Base-by-base conservation (phyloP, 2,329 filamentous ascomycete species). In the Neonectria punicea region DNA sequence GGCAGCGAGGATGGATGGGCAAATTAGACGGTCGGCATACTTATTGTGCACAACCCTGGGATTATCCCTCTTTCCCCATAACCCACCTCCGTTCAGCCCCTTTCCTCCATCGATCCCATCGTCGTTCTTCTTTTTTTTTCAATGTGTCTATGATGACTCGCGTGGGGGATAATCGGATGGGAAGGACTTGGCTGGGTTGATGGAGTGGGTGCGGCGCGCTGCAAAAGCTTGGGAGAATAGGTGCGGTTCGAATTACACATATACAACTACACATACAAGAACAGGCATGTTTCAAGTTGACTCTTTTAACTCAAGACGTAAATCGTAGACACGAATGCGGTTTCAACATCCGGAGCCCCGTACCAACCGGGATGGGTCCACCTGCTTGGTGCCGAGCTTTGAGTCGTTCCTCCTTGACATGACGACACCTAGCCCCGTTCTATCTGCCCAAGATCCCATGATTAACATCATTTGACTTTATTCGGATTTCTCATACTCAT, bases 191-290 rank as follows among this genome's bases (percentile, higher is more conserved):
- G 43, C 47, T 50, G 43, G 54, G 36, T 53, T 44, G 53, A 32
- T 51, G 47, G 53, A 53, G 59, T 22, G 28, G 55, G 43, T 46
- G 55, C 53, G 53, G 49, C 53, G 46, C 25, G 55, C 59, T 58
- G 65, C 47, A 66, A 67, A 67, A 67, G 61, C 57, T 54, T 64
- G 65, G 65, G 56, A 64, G 64, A 55, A 58, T 20, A 36, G 60
- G 39, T 54, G 58, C 43, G 53, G 46, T 46, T 51, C 53, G 58
- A 58, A 54, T 58, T 64, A 57, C 43, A 67, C 56, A 61, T 51
- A 51, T 41, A 53, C 44, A 59, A 44, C 61, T 44, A 59, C 51
- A 55, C 60, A 66, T 63, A 66, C 60, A 63, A 56, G 60, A 60
- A 63, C 51, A 53, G 51, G 46, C 61, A 41, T 56, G 46, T 63